These are phyloP conservation scores for Trichoderma aggressivum DNA, from an alignment of 2,329 filamentous ascomycete species.

Conservation along the genomic window DNA sequence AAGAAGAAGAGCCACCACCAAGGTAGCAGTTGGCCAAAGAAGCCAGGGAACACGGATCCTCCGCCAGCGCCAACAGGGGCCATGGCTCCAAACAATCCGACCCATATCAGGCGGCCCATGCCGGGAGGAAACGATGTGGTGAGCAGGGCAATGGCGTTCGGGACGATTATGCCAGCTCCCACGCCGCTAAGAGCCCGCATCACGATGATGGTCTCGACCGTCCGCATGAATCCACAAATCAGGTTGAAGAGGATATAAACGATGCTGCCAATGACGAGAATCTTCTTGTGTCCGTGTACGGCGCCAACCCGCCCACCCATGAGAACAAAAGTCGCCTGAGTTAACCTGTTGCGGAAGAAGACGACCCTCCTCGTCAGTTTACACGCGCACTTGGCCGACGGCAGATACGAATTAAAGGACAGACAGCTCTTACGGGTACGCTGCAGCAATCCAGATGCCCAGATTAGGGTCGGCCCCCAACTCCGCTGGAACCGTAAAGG, in stretches of 20 bases:
- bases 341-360: not conserved
- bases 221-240: not conserved
- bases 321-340: constrained; percentile 4
- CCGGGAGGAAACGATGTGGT: constrained; percentile 5
- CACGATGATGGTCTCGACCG: constrained; percentile 1
- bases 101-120: constrained; percentile 1
- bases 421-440: not conserved
- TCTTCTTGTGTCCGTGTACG: constrained; percentile 7
- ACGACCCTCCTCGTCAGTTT: not conserved
- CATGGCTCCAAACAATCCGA: constrained; percentile 10
- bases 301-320: constrained; percentile 2
- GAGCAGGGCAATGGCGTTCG: constrained; percentile 9
- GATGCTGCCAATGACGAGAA: not conserved
- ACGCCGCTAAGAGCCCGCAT: constrained; percentile 9
- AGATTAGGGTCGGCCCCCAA: not conserved
- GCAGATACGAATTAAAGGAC: not conserved
- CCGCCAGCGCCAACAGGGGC: constrained; percentile 7
- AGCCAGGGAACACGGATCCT: not conserved
- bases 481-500: not conserved
- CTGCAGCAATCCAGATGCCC: constrained; percentile 9
- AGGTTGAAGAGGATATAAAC: constrained; percentile 4
- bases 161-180: constrained; percentile 12
- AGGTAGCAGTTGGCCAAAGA: constrained; percentile 12
- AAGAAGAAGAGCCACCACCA: constrained; percentile 18
- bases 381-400: not conserved